A percentile compares a stretch with the other conserved stretches of the same genome.
These are phyloP conservation scores for Psidium guajava DNA, from an alignment of 345 rosid genomes.

Conservation along the genomic window DNA sequence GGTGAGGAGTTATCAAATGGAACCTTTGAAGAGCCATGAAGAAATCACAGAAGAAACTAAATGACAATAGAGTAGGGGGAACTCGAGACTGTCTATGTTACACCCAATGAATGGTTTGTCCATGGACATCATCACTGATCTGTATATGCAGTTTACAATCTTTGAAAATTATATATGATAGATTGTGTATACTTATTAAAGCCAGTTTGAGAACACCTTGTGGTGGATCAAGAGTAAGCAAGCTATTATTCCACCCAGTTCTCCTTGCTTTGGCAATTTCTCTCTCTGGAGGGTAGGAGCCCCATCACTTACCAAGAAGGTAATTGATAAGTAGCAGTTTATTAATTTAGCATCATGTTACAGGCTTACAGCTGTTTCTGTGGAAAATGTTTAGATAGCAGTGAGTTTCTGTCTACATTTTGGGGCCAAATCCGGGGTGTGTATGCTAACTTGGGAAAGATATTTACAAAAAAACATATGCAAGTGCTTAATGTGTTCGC, in stretches of 20 bases:
- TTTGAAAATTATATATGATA: background rate
- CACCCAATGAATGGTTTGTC: background rate
- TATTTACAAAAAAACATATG: background rate
- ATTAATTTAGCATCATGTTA: background rate
- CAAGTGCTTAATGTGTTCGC: background rate
- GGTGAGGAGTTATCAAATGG: slow-evolving; percentile 56
- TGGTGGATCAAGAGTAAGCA: background rate
- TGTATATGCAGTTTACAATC: background rate
- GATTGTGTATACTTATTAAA: background rate
- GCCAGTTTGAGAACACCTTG: background rate
- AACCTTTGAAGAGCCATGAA: slow-evolving; percentile 32
- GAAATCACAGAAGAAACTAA: background rate
- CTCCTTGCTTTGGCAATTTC: background rate
- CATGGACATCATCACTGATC: background rate
- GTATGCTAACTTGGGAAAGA: background rate
- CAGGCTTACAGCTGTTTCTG: background rate
- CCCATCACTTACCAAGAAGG: background rate
- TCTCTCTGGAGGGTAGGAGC: background rate
- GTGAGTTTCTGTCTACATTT: background rate
- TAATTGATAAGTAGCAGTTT: background rate
- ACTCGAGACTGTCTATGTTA: background rate
- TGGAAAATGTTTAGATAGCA: background rate
- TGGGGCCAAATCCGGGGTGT: background rate
- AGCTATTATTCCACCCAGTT: background rate
- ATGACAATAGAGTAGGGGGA: background rate